Base-by-base conservation (phyloP, 805 yeast species). In the Nakazawaea wickerhamii region DNA sequence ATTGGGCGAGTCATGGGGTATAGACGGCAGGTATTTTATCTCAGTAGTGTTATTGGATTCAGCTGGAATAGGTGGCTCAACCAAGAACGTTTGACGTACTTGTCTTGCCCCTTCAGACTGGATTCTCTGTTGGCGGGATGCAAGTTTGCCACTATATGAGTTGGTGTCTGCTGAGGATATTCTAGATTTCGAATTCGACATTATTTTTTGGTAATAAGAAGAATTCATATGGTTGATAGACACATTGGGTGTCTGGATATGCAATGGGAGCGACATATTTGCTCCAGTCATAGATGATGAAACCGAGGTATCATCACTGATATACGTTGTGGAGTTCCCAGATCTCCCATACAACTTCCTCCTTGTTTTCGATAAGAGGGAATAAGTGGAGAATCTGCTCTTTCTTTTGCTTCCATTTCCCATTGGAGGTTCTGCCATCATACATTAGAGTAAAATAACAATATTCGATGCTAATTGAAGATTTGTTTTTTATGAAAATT, bases 151-250 rank as follows among this genome's bases (percentile, higher is more conserved):
- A n/a, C n/a, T n/a, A n/a, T n/a, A n/a, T n/a, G n/a, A n/a, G n/a
- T n/a, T n/a, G n/a, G n/a, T n/a, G n/a, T n/a, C n/a, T n/a, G n/a
- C n/a, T n/a, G n/a, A n/a, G n/a, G 14, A 28, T 10, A n/a, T 10
- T 15, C 15, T 8, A n/a, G 37, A 20, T 11, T 19, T 11, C 21
- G 37, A 20, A n/a, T 10, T 13, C 7, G 14, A 10, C 31, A 28
- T 28, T 10, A 42, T 42, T 22, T 42, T 42, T 31, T 26, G 41
- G 33, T 25, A 42, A 30, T 42, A 42, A 6, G 33, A 22, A 7
- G 41, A 36, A 17, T 37, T 42, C 11, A 13, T 26, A 13, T 20
- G 30, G 22, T 31, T 36, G 27, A 42, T 21, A 5, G 45, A 31
- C 15, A 37, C 13, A 21, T 37, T 37, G 6, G 41, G 33, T 8